phyloP scores from a whole-genome alignment of 805 yeast genomes.

The Tetrapisispora arboricola region DNA sequence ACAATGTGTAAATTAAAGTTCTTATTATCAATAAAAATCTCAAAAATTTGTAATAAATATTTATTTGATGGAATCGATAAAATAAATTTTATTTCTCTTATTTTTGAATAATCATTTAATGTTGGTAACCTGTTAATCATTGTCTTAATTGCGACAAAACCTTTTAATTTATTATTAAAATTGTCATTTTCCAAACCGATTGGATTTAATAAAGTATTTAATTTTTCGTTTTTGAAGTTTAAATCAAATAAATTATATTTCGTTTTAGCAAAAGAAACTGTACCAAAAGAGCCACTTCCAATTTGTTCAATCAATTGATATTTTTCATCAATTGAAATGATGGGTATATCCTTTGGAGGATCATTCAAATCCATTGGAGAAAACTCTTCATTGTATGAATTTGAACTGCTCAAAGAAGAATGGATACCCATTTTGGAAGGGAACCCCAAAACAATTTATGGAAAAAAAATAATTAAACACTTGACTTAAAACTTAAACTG shows the following conservation, averaged over 20 bases:
- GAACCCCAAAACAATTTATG: neutral
- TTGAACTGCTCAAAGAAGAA: neutral
- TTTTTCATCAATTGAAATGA: slow-evolving; percentile 32
- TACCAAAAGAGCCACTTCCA: slow-evolving; percentile 73
- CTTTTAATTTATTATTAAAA: slow-evolving; percentile 25
- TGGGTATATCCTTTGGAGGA: slow-evolving; percentile 36
- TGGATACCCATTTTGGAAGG: neutral
- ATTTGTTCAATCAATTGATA: slow-evolving; percentile 44
- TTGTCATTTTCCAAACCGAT: slow-evolving; percentile 21
- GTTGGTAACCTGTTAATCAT: slow-evolving; percentile 48
- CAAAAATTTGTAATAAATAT: slow-evolving; percentile 63
- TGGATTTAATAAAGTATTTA: slow-evolving; percentile 41
- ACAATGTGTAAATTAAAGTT: slow-evolving; percentile 60
- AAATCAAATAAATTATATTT: slow-evolving; percentile 4
- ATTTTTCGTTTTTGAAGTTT: slow-evolving; percentile 1
- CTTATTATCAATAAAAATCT: slow-evolving; percentile 61
- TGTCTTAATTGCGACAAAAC: slow-evolving; percentile 70
- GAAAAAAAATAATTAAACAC: neutral
- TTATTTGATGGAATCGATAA: slow-evolving; percentile 60
- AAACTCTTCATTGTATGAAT: neutral
- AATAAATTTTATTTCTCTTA: slow-evolving; percentile 61
- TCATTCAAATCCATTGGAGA: slow-evolving; percentile 31
- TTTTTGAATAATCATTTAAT: slow-evolving; percentile 46
- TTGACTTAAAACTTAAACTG: too few species aligned
- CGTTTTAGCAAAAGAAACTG: slow-evolving; percentile 53